Evolutionary conservation across 805 yeast genomes (phyloP), one percentile per base, ranked within the genome.

Genomic region (Monosporozyma yasuniensis): DNA sequence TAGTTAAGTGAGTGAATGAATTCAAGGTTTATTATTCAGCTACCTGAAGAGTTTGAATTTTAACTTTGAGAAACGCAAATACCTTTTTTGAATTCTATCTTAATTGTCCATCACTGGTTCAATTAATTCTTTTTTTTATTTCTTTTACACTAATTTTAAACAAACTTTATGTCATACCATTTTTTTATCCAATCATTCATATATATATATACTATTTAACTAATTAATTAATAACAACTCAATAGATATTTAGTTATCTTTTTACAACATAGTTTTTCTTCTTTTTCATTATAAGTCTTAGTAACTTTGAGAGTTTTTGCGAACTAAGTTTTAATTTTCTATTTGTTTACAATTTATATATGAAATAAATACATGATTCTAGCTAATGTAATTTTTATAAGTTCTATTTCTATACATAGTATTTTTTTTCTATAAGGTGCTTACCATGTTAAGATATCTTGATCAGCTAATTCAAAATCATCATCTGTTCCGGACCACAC

Each of bases 371-470:
- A 35, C 39, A 35, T 11, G 8, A 10, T 8, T n/a, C n/a, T n/a
- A n/a, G n/a, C n/a, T n/a, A n/a, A n/a, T n/a, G n/a, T n/a, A n/a
- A n/a, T 35, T 18, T 35, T 9, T 35, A 16, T 18, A 18, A 35
- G 10, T 18, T 19, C 12, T 43, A 43, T 28, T 32, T 11, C 16
- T 25, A 30, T 23, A 23, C 7, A 18, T 32, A 12, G 16, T 32
- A 12, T 12, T 32, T 32, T 32, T 12, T 32, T 4, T 32, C 35
- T 42, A 21, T 42, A n/a, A 18, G 11, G 30, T 21, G 14, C 27
- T 47, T 50, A 65, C 69, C 69, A 65, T 1, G 68, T 65, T 46
- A 66, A 50, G 12, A 66, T 65, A 54, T 66, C 70, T 50, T 64
- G 67, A 28, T 65, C 64, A 47, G 57, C 64, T 25, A 61, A 45